Base-by-base conservation (phyloP, 2,329 filamentous ascomycete genomes). In the Cladophialophora psammophila region DNA sequence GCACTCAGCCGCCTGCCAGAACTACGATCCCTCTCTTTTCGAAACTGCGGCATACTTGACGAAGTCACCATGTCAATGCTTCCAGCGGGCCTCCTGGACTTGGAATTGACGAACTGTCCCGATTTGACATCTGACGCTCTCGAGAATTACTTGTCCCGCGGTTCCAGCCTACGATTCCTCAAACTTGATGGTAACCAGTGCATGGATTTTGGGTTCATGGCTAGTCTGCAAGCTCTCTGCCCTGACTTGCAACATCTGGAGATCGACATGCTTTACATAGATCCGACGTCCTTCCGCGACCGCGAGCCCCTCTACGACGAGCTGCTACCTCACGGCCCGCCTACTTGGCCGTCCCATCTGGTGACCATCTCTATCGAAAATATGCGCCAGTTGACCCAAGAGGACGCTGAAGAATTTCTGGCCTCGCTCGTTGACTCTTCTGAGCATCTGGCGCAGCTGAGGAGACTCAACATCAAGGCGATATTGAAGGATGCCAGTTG, bases 91-190 rank as follows among this genome's bases (percentile, higher is more conserved):
- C 82, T 98, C 20, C 80, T 84, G 54, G 86, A 87, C 54, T 82
- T 98, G 3, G 90, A 90, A 70, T 81, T 97, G 15, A 87, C 89
- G 71, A 94, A 95, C 72, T 97, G 93, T 75, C 89, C 90, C 79
- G 87, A 91, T 68, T 79, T 97, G 9, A 88, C 84, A 4, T 90
- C 92, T 0, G 84, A 88, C 3, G 85, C 88, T 66, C 79, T 97
- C 26, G 80, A 83, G 32, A 76, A 78, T 0, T 97, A 91, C 74
- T 83, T 97, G 48, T 75, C 82, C 5, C 85, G 85, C 72, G 94
- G 93, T 0, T 78, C 81, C 26, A 80, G 86, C n/a, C 80, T 98
- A 26, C 85, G 85, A 60, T 85, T 86, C 42, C 83, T 98, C 7
- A 85, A 84, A 1, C 81, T 97, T 5, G 87, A 90, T 61, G 91